phyloP scores from a whole-genome alignment of 345 rosid genomes.

The Dimocarpus longan region DNA sequence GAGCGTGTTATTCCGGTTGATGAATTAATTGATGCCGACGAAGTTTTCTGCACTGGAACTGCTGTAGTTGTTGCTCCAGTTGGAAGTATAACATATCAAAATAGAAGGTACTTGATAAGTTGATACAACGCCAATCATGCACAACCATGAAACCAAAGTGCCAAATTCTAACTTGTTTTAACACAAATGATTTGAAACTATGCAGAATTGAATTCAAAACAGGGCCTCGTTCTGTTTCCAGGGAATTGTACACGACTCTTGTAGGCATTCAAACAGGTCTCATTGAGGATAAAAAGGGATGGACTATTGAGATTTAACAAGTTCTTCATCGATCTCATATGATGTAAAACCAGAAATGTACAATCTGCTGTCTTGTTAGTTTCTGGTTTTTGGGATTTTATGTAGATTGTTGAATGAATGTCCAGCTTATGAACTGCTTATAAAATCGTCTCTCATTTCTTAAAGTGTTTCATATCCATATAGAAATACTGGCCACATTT shows the following conservation, averaged over 20 bases:
- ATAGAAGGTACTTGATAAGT: conserved; percentile 42
- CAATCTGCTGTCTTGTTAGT: neutral
- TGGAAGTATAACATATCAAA: conserved; percentile 60
- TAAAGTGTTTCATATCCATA: no score
- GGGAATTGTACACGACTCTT: conserved; percentile 56
- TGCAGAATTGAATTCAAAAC: conserved; percentile 64
- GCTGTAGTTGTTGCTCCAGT: conserved; percentile 73
- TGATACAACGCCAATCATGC: neutral
- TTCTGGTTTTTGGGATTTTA: neutral
- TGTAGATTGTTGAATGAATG: neutral
- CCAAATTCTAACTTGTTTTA: neutral
- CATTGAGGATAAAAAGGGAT: conserved; percentile 71
- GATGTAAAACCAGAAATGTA: neutral
- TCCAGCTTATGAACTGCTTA: no score
- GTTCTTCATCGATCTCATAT: neutral
- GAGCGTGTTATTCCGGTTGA: conserved; percentile 61
- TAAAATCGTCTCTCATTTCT: no score
- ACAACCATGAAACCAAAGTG: neutral
- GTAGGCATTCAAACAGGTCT: conserved; percentile 72
- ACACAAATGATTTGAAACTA: neutral
- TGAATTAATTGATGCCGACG: conserved; percentile 57
- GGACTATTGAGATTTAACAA: conserved; percentile 55
- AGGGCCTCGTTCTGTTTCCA: conserved; percentile 42
- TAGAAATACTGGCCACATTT: no score
- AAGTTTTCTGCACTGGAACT: conserved; percentile 90